Evolutionary conservation across 1,139 yeast species (phyloP), one percentile per base, ranked within the genome.

Genomic region (Suhomyces coccinellae): DNA sequence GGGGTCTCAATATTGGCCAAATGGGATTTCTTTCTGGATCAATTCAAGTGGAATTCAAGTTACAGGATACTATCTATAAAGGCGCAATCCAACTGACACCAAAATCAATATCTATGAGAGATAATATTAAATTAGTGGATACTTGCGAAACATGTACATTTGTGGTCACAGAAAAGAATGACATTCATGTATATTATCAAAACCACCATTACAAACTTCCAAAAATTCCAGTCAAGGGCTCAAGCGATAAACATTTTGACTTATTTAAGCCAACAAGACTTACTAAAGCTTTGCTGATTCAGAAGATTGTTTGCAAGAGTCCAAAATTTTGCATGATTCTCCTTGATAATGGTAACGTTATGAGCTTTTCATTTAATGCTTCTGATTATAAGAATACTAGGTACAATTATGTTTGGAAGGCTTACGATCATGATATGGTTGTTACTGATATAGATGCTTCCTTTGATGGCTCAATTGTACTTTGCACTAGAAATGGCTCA

Each of bases 1-100:
- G 96, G 96, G 98, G 98, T 0, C 66, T 85, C 28, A 87, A 89
- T 59, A 67, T 82, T 27, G 98, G 98, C 0, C 97, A 91, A 60
- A 83, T 91, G 83, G 96, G 95, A 1, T 72, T 80, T 38, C 48
- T 63, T 8, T 35, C 59, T 3, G 43, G 44, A 5, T 47, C 53
- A 10, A 43, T 40, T 3, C 56, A 57, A 26, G 44, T 60, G 10
- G 71, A 69, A 13, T 61, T 65, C 37, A 63, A 63, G 27, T 47
- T 67, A 2, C 61, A 62, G 28, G 66, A 65, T 37, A 56, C 61
- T 1, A 48, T 59, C 5, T 58, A 57, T 43, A 67, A 64, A 54
- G 80, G 80, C 6, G 55, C 62, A 30, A 43, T 67, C 1, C 71
- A 69, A 45, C n/a, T 48, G 12, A 54, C 52, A 11, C 87, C 90